These are phyloP conservation scores for Lodderomyces beijingensis DNA, from an alignment of 1,139 yeast genomes.

Conservation along the genomic window DNA sequence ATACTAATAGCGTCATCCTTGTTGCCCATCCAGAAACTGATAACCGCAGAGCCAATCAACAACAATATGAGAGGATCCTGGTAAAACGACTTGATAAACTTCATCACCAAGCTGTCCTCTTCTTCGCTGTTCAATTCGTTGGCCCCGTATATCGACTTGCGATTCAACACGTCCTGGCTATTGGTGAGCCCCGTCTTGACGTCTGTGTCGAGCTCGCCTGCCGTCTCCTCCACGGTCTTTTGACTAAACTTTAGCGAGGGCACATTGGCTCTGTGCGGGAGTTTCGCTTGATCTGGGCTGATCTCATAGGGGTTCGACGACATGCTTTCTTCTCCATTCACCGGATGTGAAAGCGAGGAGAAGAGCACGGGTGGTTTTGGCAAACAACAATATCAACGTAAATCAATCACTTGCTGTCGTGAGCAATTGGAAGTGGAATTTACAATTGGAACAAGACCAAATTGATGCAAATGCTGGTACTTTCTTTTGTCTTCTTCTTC, in stretches of 20 bases:
- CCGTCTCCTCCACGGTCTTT: conserved; percentile 58
- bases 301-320: conserved; percentile 15
- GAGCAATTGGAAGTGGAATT: too few relatives aligned
- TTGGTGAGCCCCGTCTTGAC: conserved; percentile 54
- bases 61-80: conserved; percentile 86
- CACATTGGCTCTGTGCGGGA: conserved; percentile 25
- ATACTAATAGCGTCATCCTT: conserved; percentile 89
- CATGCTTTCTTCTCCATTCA: too few relatives aligned
- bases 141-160: conserved; percentile 72
- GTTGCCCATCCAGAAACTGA: conserved; percentile 88
- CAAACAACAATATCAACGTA: too few relatives aligned
- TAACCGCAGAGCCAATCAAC: conserved; percentile 79
- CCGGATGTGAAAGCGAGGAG: too few relatives aligned
- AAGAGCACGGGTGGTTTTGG: too few relatives aligned
- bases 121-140: conserved; percentile 74
- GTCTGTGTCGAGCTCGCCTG: conserved; percentile 59
- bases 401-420: too few relatives aligned
- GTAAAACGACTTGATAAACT: conserved; percentile 74
- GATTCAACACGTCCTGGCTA: conserved; percentile 62
- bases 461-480: too few relatives aligned
- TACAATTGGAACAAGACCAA: too few relatives aligned
- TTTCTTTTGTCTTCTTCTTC: too few relatives aligned
- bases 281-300: conserved; percentile 19
- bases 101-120: conserved; percentile 64
- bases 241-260: conserved; percentile 54